These are phyloP conservation scores for Coemansia sp. DNA, from an alignment of 192 early-diverging fungal genomes.

Conservation along the genomic window DNA sequence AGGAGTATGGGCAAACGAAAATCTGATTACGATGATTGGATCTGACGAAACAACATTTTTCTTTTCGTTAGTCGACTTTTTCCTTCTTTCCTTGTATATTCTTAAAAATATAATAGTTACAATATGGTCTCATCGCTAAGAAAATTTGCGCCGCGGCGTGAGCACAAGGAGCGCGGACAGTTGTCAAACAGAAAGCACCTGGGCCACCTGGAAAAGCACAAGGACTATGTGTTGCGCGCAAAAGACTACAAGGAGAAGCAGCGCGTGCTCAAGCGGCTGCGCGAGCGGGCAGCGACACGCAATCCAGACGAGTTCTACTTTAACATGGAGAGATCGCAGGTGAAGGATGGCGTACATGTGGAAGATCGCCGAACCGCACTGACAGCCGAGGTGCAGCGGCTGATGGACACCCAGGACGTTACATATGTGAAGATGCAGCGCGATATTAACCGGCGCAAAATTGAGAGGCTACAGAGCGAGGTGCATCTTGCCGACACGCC, in stretches of 20 bases:
- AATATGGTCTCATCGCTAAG: slow-evolving; percentile 64
- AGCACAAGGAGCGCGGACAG: slow-evolving; percentile 88
- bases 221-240: slow-evolving; percentile 96
- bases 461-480: slow-evolving; percentile 69
- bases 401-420: slow-evolving; percentile 92
- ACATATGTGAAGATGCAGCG: slow-evolving; percentile 82
- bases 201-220: slow-evolving; percentile 94
- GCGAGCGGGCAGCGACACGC: slow-evolving; percentile 77
- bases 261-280: slow-evolving; percentile 77
- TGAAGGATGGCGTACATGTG: slow-evolving; percentile 82
- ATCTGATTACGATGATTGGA: background rate
- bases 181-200: slow-evolving; percentile 57
- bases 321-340: slow-evolving; percentile 86
- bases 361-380: slow-evolving; percentile 69
- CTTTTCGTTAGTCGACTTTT: slow-evolving; percentile 3
- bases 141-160: slow-evolving; percentile 81
- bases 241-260: slow-evolving; percentile 86
- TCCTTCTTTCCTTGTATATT: background rate
- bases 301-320: slow-evolving; percentile 99
- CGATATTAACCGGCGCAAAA: slow-evolving; percentile 62
- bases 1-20: background rate
- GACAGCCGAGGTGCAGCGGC: slow-evolving; percentile 69
- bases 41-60: background rate
- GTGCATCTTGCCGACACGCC: slow-evolving; percentile 62
- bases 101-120: background rate